phyloP scores from a whole-genome alignment of 768 basidiomycete genomes.

The Kwoniella mangroviensis region DNA sequence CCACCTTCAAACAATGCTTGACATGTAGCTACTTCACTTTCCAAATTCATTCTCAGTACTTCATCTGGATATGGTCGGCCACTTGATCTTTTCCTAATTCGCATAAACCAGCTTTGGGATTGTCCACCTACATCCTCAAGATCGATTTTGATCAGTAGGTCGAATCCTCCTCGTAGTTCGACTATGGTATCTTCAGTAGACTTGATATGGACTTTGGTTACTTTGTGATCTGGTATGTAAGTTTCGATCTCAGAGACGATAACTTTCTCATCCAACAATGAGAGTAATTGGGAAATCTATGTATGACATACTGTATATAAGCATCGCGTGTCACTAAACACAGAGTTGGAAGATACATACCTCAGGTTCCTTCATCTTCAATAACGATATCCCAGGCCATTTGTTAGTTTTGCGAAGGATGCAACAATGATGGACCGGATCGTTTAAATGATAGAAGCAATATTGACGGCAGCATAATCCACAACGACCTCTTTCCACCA shows the following conservation, averaged over 20 bases:
- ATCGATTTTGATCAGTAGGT: neutral
- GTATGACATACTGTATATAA: no score
- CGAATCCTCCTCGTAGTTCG: neutral
- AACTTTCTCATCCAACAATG: neutral
- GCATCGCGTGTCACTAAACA: no score
- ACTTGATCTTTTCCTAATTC: neutral
- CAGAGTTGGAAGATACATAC: no score
- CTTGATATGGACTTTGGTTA: neutral
- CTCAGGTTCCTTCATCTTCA: no score
- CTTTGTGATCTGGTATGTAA: neutral
- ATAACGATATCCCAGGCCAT: no score
- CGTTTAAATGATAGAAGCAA: conserved; percentile 4
- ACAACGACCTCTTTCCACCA: neutral
- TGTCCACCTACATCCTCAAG: conserved; percentile 21
- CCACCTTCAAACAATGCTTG: neutral
- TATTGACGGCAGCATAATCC: neutral
- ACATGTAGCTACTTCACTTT: conserved; percentile 12
- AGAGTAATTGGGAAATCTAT: neutral
- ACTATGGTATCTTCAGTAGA: neutral
- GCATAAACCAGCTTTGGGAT: conserved; percentile 14
- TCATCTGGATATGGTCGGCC: neutral
- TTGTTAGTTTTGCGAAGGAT: neutral
- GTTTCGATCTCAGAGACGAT: neutral
- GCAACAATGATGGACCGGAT: neutral
- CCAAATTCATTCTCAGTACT: neutral